Evolutionary conservation across 495 filamentous ascomycete genomes (phyloP).

Genomic region (Corynascus novoguineensis): DNA sequence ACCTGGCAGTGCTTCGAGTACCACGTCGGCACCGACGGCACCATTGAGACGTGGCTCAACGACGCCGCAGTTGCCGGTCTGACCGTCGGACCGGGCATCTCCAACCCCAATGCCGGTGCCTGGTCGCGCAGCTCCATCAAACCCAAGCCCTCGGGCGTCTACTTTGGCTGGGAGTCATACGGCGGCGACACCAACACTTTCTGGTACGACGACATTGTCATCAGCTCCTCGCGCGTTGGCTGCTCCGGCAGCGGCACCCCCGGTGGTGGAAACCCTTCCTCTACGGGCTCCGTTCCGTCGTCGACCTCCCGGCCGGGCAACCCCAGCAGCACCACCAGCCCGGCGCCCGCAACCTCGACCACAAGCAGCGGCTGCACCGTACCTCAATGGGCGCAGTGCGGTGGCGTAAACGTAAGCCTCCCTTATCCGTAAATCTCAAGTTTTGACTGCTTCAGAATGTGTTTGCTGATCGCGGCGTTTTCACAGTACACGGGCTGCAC

Average conservation of each 20-base stretch:
- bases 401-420: neutral
- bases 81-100: constrained; percentile 37
- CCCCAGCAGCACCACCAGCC: neutral
- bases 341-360: constrained; percentile 5
- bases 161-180: constrained; percentile 58
- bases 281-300: neutral
- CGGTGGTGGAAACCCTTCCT: neutral
- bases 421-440: too few species aligned
- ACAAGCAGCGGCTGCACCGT: constrained; percentile 6
- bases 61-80: constrained; percentile 44
- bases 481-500: constrained; percentile 40
- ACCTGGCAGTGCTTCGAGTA: constrained; percentile 55
- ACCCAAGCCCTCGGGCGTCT: constrained; percentile 47
- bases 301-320: neutral
- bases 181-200: constrained; percentile 54
- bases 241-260: constrained; percentile 26
- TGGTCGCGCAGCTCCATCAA: constrained; percentile 44
- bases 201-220: constrained; percentile 51
- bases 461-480: neutral
- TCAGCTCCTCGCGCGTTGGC: constrained; percentile 44
- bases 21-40: constrained; percentile 50
- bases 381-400: constrained; percentile 8
- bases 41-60: constrained; percentile 55
- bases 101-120: constrained; percentile 47
- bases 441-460: neutral